Base-by-base conservation (phyloP, 2,329 filamentous ascomycete species). In the Botrytis elliptica region DNA sequence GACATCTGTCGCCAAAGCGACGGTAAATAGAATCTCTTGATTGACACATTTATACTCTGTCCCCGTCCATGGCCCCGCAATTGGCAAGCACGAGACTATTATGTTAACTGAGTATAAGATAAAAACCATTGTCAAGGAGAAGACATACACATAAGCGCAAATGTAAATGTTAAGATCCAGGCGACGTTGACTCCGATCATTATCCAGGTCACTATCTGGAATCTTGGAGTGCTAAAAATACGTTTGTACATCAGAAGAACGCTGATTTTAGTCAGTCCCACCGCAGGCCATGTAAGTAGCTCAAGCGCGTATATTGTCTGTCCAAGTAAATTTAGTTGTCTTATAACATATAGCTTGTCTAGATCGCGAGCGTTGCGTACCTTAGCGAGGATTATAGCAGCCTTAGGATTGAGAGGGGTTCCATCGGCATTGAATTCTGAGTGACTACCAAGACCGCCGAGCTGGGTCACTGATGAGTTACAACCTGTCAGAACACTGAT, bases 261-360 rank as follows among this genome's bases (percentile, higher is more conserved):
- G 42, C 42, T 49, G n/a, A 68, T 49, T 52, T 68, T 68, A 20
- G 65, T 68, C 33, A 52, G 6, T 20, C 65, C 65, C 38, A 33
- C 42, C 65, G 46, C 62, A 22, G 49, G 49, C 20, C 49, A n/a
- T 25, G 49, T n/a, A 25, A 52, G 49, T 10, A 52, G 22, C 20
- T 52, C 49, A 52, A 52, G 49, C 20, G 49, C 49, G 49, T 52
- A 52, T 52, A n/a, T 52, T 52, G 49, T 52, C 49, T 52, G 8
- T 52, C 22, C 22, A 25, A 25, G 25, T 22, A 25, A 3, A n/a
- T 25, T 52, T 25, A 52, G 49, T n/a, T 52, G 5, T 52, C 49
- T 25, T 52, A 14, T n/a, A 25, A n/a, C 20, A 52, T 25, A 10
- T 2, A 52, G 4, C 9, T n/a, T 52, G 22, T n/a, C 22, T n/a